Evolutionary conservation across 225 moss, liverwort and hornwort species (phyloP).

Genomic region (Rhytidiadelphus loreus): DNA sequence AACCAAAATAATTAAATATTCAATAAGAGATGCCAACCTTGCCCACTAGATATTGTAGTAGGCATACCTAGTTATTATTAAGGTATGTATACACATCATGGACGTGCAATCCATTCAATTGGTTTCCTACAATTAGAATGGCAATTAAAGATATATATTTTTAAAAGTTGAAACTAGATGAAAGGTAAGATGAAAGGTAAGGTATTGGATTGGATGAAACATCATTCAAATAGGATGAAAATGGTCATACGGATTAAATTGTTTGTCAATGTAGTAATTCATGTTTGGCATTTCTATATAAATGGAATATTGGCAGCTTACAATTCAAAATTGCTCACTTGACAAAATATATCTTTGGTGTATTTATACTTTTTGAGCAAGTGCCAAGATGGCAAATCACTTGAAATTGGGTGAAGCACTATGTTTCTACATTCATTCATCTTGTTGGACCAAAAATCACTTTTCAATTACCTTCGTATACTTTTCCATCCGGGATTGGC

Average conservation of each 20-base stretch:
- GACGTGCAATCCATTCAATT: neutral
- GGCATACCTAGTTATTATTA: neutral
- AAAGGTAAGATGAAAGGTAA: neutral
- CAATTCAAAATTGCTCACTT: neutral
- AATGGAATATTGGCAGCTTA: rapidly evolving
- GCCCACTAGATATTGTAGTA: rapidly evolving
- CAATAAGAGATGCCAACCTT: neutral
- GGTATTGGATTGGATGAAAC: neutral
- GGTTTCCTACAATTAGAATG: neutral
- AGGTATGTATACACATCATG: neutral
- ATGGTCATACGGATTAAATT: neutral
- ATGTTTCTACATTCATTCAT: neutral
- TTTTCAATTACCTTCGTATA: neutral
- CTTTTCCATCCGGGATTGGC: neutral
- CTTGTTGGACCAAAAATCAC: neutral
- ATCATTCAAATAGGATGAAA: neutral
- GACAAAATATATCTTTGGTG: neutral
- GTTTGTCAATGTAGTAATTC: no score
- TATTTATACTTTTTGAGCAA: neutral
- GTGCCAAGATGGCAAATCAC: no score
- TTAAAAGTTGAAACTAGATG: neutral
- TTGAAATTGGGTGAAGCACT: neutral
- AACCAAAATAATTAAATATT: neutral
- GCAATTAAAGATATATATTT: neutral
- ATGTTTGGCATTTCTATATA: rapidly evolving